Conservation (phyloP, 2,329 filamentous ascomycete genomes). For the Ceratocystis papillata region DNA sequence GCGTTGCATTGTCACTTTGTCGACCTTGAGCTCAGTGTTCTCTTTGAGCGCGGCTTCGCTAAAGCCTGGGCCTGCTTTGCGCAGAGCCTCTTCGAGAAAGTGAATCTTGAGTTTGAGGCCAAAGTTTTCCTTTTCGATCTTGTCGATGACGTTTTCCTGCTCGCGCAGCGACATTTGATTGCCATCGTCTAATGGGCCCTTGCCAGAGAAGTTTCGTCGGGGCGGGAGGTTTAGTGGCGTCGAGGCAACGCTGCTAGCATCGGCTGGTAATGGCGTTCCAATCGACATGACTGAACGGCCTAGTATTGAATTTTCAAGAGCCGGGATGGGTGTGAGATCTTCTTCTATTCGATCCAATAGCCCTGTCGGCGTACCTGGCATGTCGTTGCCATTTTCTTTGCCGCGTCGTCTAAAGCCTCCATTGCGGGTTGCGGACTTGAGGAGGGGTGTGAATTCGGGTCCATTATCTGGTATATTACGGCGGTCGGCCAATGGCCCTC, state of each 20-base stretch:
- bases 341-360: conserved; percentile 51
- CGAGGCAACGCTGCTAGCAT: conserved; percentile 68
- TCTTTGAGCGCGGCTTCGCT: conserved; percentile 82
- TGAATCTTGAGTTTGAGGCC: conserved; percentile 94
- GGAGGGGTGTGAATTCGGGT: conserved; percentile 84
- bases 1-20: conserved; percentile 77
- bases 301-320: conserved; percentile 61
- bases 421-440: conserved; percentile 68
- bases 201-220: conserved; percentile 46
- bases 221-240: conserved; percentile 67
- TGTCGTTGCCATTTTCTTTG: conserved; percentile 50
- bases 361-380: conserved; percentile 54
- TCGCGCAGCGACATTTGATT: conserved; percentile 87
- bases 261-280: conserved; percentile 32
- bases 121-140: conserved; percentile 97
- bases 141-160: conserved; percentile 90
- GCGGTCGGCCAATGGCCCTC: conserved; percentile 58
- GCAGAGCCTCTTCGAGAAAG: conserved; percentile 82
- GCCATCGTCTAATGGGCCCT: conserved; percentile 66
- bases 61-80: conserved; percentile 78
- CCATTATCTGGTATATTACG: conserved; percentile 58
- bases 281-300: conserved; percentile 50
- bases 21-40: conserved; percentile 91
- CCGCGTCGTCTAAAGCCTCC: conserved; percentile 53
- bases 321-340: conserved; percentile 64